phyloP scores from a whole-genome alignment of 2,329 filamentous ascomycete species.

The Colletotrichum siamense region DNA sequence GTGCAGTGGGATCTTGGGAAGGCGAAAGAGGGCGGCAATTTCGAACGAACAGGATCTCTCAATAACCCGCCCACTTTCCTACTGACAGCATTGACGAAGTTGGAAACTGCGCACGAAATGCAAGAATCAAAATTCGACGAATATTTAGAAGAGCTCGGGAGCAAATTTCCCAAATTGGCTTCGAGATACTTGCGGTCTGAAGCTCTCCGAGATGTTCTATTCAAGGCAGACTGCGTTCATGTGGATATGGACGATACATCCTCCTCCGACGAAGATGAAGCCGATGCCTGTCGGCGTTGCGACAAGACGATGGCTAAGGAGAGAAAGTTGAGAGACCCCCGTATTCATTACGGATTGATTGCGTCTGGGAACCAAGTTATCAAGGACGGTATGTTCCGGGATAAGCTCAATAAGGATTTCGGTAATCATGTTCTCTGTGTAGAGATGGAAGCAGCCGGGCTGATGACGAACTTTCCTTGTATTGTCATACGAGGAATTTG shows the following conservation, averaged over 20 bases:
- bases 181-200: constrained; percentile 4
- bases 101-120: constrained; percentile 3
- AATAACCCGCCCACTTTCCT: constrained; percentile 1
- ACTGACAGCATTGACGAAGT: neutral
- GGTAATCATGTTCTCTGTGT: constrained; percentile 27
- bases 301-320: neutral
- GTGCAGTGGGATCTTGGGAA: constrained; percentile 22
- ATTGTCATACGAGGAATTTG: constrained; percentile 44
- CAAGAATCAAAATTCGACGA: neutral
- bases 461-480: constrained; percentile 33
- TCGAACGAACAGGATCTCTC: constrained; percentile 2
- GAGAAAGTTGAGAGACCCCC: neutral
- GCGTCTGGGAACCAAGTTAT: constrained; percentile 41
- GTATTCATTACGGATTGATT: constrained; percentile 28
- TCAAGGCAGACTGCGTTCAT: constrained; percentile 13
- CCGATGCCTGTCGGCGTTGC: neutral
- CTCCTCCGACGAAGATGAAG: accelerated
- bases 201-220: constrained; percentile 7
- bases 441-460: constrained; percentile 35
- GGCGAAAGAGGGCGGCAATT: neutral
- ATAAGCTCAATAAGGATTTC: constrained; percentile 28
- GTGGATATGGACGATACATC: neutral
- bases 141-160: constrained; percentile 14
- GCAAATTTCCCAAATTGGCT: neutral
- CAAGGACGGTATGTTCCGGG: constrained; percentile 33